Evolutionary conservation across 2,329 filamentous ascomycete species (phyloP).

Genomic region (Monosporascus sp.): DNA sequence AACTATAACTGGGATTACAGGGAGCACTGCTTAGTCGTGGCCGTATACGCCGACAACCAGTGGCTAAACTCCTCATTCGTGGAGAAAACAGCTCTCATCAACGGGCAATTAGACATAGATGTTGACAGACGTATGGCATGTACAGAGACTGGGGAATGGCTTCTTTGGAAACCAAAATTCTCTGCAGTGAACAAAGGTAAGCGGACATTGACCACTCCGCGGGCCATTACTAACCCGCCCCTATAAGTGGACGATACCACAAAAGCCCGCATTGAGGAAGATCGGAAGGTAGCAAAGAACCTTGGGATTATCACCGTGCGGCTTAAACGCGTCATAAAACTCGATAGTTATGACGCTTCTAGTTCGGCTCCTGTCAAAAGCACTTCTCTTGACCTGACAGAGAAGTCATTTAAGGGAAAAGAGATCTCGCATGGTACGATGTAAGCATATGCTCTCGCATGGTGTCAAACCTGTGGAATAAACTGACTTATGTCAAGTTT

Average conservation of each 20-base stretch:
- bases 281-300: slow-evolving; percentile 13
- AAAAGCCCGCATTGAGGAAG: slow-evolving; percentile 19
- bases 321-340: slow-evolving; percentile 9
- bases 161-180: slow-evolving; percentile 19
- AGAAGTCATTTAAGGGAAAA: slow-evolving; percentile 30
- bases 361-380: background rate
- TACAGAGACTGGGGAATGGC: slow-evolving; percentile 1
- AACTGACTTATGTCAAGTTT: slow-evolving; percentile 7
- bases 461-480: background rate
- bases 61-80: background rate
- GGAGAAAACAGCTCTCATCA: background rate
- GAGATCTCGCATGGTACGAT: slow-evolving; percentile 28
- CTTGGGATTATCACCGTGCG: slow-evolving; percentile 24
- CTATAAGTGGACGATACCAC: slow-evolving; percentile 18
- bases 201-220: background rate
- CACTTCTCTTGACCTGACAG: slow-evolving; percentile 19
- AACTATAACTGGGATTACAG: slow-evolving; percentile 16
- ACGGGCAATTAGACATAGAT: background rate
- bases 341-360: background rate
- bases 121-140: background rate
- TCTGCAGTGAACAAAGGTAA: slow-evolving; percentile 21
- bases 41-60: slow-evolving; percentile 18
- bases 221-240: background rate
- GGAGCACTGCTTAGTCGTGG: slow-evolving; percentile 12
- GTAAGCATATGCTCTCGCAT: slow-evolving; percentile 11